phyloP scores from a whole-genome alignment of 179 eudicot genomes.

The Beta macrorhiza region DNA sequence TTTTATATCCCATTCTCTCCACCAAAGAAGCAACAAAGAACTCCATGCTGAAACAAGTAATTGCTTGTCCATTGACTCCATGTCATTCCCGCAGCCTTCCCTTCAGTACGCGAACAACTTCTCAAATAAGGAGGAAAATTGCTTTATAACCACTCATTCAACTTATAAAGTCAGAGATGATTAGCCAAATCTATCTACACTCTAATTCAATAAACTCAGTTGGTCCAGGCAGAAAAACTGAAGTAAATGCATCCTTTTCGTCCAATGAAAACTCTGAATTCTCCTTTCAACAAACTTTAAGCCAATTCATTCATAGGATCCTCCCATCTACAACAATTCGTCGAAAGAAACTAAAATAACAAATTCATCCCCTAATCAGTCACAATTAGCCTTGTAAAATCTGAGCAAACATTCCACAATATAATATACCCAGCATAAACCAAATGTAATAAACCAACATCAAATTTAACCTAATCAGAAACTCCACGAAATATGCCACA shows the following conservation, averaged over 20 bases:
- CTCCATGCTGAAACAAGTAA: background rate
- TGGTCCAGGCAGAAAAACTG: background rate
- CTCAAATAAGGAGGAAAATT: background rate
- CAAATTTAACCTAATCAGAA: background rate
- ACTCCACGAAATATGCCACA: background rate
- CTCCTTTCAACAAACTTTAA: background rate
- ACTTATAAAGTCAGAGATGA: background rate
- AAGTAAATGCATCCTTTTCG: background rate
- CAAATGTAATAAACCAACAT: background rate
- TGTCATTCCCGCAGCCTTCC: background rate
- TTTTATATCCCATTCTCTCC: background rate
- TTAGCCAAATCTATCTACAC: background rate
- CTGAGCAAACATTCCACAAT: background rate
- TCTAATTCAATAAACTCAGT: background rate
- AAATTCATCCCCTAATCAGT: background rate
- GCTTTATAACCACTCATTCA: background rate
- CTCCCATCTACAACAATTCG: background rate
- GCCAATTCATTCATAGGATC: background rate
- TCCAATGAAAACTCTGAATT: background rate
- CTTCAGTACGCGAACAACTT: background rate
- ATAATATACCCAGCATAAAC: background rate
- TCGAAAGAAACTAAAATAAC: background rate
- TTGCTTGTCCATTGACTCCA: background rate
- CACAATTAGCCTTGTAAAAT: background rate
- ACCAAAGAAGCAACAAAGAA: background rate